phyloP scores from a whole-genome alignment of 345 rosid genomes.

The Raphanus raphanistrum region DNA sequence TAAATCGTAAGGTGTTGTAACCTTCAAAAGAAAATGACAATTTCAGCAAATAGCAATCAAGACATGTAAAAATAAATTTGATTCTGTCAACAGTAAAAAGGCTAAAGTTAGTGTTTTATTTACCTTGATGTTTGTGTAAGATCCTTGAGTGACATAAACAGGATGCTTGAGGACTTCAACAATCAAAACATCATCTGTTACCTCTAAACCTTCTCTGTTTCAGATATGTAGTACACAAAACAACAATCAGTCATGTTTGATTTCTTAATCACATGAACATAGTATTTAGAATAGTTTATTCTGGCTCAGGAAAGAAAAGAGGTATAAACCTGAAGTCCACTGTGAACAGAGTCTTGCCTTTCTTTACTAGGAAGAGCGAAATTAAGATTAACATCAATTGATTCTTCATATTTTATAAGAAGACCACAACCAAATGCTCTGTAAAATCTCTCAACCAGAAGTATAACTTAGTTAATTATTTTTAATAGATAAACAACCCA shows the following conservation, averaged over 20 bases:
- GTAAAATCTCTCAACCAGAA: not conserved
- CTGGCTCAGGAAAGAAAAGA: not conserved
- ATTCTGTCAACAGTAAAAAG: not conserved
- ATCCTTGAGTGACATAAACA: constrained; percentile 65
- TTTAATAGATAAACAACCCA: too few species aligned
- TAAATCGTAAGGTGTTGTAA: constrained; percentile 92
- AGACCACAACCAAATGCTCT: constrained; percentile 24
- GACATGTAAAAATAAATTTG: not conserved
- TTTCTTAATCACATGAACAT: not conserved
- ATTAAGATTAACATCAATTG: constrained; percentile 59
- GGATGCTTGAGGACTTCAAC: too few species aligned
- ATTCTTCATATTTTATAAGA: constrained; percentile 52
- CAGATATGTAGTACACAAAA: not conserved
- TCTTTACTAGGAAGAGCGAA: constrained; percentile 90
- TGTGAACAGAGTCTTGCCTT: constrained; percentile 92
- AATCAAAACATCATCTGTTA: constrained; percentile 90
- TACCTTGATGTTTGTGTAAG: constrained; percentile 51
- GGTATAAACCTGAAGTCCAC: constrained; percentile 76
- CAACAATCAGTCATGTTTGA: not conserved
- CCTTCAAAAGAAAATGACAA: constrained; percentile 42
- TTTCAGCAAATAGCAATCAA: not conserved
- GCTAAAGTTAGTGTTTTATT: not conserved
- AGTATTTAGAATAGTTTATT: too few species aligned
- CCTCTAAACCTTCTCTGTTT: constrained; percentile 75
- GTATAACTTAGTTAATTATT: not conserved